Percentiles rank a stretch among this genome's conserved stretches.
Evolutionary conservation across 1,284 basidiomycete genomes (phyloP).

Genomic region (Sanghuangporus sanghuang): DNA sequence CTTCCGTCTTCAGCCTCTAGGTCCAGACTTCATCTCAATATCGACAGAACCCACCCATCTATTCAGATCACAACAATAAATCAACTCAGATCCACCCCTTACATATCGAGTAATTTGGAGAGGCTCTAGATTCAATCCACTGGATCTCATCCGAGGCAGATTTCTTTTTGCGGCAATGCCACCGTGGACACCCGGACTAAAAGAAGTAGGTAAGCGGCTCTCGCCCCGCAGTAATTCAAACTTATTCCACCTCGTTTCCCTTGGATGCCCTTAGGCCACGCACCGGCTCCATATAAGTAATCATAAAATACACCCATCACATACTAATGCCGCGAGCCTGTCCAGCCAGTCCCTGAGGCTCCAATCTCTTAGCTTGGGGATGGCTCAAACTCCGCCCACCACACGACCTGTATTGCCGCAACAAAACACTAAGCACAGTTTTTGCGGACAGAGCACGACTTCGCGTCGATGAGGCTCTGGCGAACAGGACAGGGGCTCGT

Average conservation of each 20-base stretch:
- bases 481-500: too few relatives aligned
- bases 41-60: background rate
- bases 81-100: background rate
- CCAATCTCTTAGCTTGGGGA: background rate
- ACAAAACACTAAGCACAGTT: background rate
- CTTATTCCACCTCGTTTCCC: background rate
- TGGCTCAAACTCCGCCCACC: background rate
- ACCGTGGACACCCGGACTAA: background rate
- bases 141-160: background rate
- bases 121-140: background rate
- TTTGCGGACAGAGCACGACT: background rate
- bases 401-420: background rate
- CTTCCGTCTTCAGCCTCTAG: too few relatives aligned
- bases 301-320: background rate
- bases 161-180: background rate
- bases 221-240: background rate
- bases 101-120: background rate
- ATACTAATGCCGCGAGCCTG: background rate
- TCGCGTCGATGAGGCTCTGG: too few relatives aligned
- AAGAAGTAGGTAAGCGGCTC: background rate
- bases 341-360: background rate
- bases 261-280: background rate
- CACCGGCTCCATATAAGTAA: background rate
- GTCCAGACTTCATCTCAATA: too few relatives aligned
- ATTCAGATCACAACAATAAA: background rate